phyloP scores from a whole-genome alignment of 2,329 filamentous ascomycete species.

The Rasamsonia emersonii region DNA sequence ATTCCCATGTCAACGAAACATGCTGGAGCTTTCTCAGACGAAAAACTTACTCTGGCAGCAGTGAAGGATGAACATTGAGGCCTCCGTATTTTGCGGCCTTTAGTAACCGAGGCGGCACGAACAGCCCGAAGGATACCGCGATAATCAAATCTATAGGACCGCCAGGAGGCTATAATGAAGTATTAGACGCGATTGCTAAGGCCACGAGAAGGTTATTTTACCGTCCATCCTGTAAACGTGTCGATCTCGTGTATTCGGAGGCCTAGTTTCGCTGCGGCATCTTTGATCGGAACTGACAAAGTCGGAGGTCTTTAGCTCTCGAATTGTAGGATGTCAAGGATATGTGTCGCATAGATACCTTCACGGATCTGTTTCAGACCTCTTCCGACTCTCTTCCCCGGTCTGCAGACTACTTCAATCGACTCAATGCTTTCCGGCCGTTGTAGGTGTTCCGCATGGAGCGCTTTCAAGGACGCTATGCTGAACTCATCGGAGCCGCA shows the following conservation, averaged over 20 bases:
- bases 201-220: no score
- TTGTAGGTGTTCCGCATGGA: constrained; percentile 52
- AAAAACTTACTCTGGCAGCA: constrained; percentile 65
- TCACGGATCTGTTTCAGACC: constrained; percentile 60
- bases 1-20: constrained; percentile 8
- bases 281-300: constrained; percentile 61
- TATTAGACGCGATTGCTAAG: background rate
- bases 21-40: background rate
- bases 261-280: constrained; percentile 52
- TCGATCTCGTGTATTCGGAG: constrained; percentile 66
- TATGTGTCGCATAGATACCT: constrained; percentile 41
- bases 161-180: constrained; percentile 44
- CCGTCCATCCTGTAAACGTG: constrained; percentile 74
- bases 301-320: constrained; percentile 1
- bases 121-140: constrained; percentile 88
- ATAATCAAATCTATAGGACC: constrained; percentile 65
- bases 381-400: constrained; percentile 68
- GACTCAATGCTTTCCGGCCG: constrained; percentile 55
- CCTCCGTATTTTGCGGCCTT: constrained; percentile 67
- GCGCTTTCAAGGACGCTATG: constrained; percentile 61
- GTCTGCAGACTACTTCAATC: constrained; percentile 77
- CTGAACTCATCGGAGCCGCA: constrained; percentile 93
- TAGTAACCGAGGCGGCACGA: constrained; percentile 72
- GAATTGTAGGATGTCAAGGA: constrained; percentile 2
- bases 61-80: constrained; percentile 85